These are phyloP conservation scores for Wickerhamiella vanderwaltii DNA, from an alignment of 805 yeast species.

Conservation along the genomic window DNA sequence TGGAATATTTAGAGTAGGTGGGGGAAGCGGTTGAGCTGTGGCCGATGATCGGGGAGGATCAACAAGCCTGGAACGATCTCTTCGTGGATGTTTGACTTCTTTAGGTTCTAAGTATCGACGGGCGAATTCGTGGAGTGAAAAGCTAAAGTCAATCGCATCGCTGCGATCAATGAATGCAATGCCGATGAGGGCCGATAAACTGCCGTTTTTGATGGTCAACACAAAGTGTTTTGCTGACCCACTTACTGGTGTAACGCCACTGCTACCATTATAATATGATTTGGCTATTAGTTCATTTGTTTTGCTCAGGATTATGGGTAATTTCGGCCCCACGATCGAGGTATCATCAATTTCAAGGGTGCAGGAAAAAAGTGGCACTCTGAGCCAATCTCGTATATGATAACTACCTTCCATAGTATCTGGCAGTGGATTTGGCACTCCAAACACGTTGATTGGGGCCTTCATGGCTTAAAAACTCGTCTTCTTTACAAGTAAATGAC, in stretches of 20 bases:
- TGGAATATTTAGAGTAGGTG: no score
- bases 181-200: constrained; percentile 32
- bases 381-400: constrained; percentile 9
- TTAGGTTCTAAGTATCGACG: neutral
- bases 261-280: constrained; percentile 26
- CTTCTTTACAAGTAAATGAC: no score
- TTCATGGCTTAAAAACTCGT: no score
- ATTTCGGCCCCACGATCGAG: neutral
- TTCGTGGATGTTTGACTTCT: no score
- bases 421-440: constrained; percentile 9
- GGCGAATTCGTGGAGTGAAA: constrained; percentile 29
- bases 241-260: constrained; percentile 26
- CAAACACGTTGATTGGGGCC: constrained; percentile 8
- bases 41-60: no score
- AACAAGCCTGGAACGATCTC: no score
- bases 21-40: no score
- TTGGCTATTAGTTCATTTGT: constrained; percentile 29
- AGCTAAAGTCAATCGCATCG: constrained; percentile 29
- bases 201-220: constrained; percentile 25
- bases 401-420: neutral
- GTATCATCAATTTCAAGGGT: neutral
- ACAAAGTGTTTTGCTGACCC: constrained; percentile 30
- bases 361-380: constrained; percentile 11
- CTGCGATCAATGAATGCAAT: constrained; percentile 29
- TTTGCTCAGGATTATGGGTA: constrained; percentile 26